Evolutionary conservation across 2,329 filamentous ascomycete genomes (phyloP).

Genomic region (Karstenula rhodostoma): DNA sequence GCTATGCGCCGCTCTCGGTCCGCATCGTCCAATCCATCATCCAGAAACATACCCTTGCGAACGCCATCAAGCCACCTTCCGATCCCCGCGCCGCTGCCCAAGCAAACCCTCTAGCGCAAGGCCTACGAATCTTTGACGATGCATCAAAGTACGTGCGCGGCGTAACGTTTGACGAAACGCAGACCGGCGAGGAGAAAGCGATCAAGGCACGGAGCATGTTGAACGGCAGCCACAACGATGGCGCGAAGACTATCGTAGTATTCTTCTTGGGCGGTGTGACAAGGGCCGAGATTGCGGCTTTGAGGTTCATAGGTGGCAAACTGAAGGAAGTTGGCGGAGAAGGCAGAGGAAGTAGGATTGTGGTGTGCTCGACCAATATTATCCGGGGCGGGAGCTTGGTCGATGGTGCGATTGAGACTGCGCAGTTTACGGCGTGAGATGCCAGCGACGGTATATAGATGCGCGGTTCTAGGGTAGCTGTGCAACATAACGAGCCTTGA

Average conservation of each 20-base stretch:
- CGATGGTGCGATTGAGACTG: conserved; percentile 80
- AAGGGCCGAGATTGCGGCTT: conserved; percentile 92
- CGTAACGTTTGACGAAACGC: conserved; percentile 87
- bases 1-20: conserved; percentile 91
- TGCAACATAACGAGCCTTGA: neutral
- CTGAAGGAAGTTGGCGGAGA: conserved; percentile 72
- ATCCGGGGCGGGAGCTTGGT: conserved; percentile 91
- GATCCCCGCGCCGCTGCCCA: conserved; percentile 46
- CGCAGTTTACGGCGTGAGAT: conserved; percentile 38
- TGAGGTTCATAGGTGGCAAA: conserved; percentile 87
- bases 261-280: conserved; percentile 98
- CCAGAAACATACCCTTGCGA: conserved; percentile 83
- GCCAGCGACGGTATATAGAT: neutral
- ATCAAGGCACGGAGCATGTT: conserved; percentile 85
- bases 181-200: conserved; percentile 92
- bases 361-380: conserved; percentile 92
- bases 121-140: conserved; percentile 95
- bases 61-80: conserved; percentile 62
- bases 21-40: conserved; percentile 91
- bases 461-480: neutral
- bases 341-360: conserved; percentile 73
- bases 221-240: conserved; percentile 65
- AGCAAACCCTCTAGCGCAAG: conserved; percentile 70
- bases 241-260: conserved; percentile 85
- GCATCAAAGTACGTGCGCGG: conserved; percentile 86